Percentiles rank a stretch among this genome's conserved stretches.
These are phyloP conservation scores for Claviceps capensis DNA, from an alignment of 2,329 filamentous ascomycete species.

Conservation along the genomic window DNA sequence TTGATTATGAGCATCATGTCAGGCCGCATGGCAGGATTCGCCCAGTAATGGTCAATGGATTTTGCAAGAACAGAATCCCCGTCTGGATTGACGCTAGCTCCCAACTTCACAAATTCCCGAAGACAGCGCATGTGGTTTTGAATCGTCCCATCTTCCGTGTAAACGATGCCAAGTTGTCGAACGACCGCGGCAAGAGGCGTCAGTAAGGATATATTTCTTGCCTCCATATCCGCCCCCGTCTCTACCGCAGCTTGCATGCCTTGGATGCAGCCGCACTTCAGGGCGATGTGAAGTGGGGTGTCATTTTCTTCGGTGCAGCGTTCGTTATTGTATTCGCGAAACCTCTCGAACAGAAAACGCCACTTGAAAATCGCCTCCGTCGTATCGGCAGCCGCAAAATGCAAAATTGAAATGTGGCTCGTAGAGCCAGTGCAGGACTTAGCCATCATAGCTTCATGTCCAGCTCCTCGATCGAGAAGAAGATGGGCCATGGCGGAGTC, in stretches of 20 bases:
- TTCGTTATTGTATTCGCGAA: neutral
- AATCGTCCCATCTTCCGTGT: too few relatives aligned
- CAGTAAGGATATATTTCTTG: neutral
- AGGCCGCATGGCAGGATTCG: neutral
- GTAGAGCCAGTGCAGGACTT: too few relatives aligned
- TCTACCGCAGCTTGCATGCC: neutral
- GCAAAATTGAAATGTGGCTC: neutral
- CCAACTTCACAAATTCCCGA: neutral
- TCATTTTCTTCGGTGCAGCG: neutral
- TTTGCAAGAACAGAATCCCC: neutral
- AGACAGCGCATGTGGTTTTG: neutral
- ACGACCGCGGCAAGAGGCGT: neutral
- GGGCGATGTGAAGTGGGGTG: neutral
- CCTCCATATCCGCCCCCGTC: neutral
- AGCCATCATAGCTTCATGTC: neutral
- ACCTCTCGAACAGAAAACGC: neutral
- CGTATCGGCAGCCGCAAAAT: neutral
- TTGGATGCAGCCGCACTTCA: neutral
- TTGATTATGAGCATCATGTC: neutral
- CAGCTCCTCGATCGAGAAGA: neutral
- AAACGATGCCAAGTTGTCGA: neutral
- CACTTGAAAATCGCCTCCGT: neutral
- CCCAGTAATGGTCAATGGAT: neutral
- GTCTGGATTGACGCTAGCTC: conserved; percentile 1
- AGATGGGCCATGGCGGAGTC: neutral